These are phyloP conservation scores for Russula abietina DNA, from an alignment of 768 basidiomycete species.

Conservation along the genomic window DNA sequence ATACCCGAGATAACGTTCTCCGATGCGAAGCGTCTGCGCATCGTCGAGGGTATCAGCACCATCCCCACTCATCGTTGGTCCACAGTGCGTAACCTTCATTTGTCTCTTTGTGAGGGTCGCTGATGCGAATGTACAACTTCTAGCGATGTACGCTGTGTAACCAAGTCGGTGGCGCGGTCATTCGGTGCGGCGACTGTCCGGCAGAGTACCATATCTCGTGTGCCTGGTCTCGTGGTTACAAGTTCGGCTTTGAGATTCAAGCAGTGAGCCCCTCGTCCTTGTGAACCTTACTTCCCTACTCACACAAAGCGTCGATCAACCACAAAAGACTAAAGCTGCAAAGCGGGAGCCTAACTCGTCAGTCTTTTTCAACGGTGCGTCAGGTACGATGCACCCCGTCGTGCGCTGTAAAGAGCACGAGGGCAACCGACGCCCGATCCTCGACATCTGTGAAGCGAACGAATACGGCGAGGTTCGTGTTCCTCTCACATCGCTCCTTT, in stretches of 20 bases:
- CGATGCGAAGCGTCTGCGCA: slow-evolving; percentile 61
- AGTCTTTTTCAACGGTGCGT: slow-evolving; percentile 66
- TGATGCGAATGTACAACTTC: slow-evolving; percentile 15
- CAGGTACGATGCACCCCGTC: slow-evolving; percentile 22
- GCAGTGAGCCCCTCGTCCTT: slow-evolving; percentile 45
- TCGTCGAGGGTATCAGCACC: slow-evolving; percentile 82
- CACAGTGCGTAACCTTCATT: slow-evolving; percentile 45
- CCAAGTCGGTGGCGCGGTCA: slow-evolving; percentile 65
- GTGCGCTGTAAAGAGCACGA: slow-evolving; percentile 26
- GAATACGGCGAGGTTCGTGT: slow-evolving; percentile 71
- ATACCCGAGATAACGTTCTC: slow-evolving; percentile 79
- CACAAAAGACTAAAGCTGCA: slow-evolving; percentile 64
- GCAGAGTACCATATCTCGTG: slow-evolving; percentile 84
- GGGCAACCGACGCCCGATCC: slow-evolving; percentile 52
- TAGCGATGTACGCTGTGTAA: slow-evolving; percentile 77
- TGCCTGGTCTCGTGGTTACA: slow-evolving; percentile 79
- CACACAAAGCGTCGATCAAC: background rate
- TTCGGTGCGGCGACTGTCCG: slow-evolving; percentile 78
- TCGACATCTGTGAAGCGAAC: slow-evolving; percentile 81
- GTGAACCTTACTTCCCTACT: background rate
- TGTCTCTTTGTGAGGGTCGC: background rate
- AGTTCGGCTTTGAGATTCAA: slow-evolving; percentile 90
- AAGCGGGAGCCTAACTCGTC: slow-evolving; percentile 59
- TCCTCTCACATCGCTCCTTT: background rate
- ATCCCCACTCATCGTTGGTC: slow-evolving; percentile 69